A percentile compares a stretch with the other conserved stretches of the same genome.
Conservation (phyloP, 257 asterid genomes). For the Solanum medicagineum region DNA sequence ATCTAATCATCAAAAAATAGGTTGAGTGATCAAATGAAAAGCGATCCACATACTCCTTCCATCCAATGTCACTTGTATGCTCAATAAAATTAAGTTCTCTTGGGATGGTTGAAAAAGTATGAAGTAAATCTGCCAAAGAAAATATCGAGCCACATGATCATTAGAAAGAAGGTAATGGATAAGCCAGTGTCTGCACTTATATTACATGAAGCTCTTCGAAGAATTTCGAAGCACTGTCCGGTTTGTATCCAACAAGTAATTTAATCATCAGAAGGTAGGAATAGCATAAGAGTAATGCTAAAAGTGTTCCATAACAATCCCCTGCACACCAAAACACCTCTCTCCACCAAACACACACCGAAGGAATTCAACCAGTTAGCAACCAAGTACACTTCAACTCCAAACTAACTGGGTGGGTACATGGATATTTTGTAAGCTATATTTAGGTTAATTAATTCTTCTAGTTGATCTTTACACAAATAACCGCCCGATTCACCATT, state of each 20-base stretch:
- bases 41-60: slow-evolving; percentile 51
- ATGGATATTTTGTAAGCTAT: neutral
- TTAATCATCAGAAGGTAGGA: neutral
- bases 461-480: neutral
- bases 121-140: slow-evolving; percentile 46
- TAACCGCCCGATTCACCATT: neutral
- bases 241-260: neutral
- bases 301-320: neutral
- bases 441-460: neutral
- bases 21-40: neutral
- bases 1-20: neutral
- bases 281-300: neutral
- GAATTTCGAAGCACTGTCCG: neutral
- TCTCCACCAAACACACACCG: no score
- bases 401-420: neutral
- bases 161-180: neutral
- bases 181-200: neutral
- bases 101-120: slow-evolving; percentile 44
- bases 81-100: slow-evolving; percentile 67
- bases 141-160: neutral
- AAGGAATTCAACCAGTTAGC: neutral
- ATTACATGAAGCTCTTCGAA: neutral
- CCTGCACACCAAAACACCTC: neutral
- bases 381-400: neutral
- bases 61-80: slow-evolving; percentile 67